Evolutionary conservation across 768 basidiomycete genomes (phyloP).

Genomic region (Boletus huronensis): DNA sequence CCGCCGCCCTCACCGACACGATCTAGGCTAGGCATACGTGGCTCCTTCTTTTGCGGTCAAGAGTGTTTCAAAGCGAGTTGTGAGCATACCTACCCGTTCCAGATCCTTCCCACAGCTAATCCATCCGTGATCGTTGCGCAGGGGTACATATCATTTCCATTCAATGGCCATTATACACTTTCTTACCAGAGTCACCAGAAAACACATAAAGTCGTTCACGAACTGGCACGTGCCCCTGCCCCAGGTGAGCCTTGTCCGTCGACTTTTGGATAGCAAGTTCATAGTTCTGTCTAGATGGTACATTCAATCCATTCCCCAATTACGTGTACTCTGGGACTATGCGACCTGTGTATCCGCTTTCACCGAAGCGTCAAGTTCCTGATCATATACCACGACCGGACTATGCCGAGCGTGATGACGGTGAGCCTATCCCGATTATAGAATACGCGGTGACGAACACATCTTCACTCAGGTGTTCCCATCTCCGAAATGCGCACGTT

Average conservation of each 20-base stretch:
- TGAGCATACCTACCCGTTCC: conserved; percentile 41
- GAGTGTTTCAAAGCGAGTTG: conserved; percentile 96
- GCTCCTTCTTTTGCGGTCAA: conserved; percentile 91
- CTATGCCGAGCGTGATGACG: conserved; percentile 61
- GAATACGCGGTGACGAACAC: background rate
- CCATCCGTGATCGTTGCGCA: conserved; percentile 1
- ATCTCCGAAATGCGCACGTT: conserved; percentile 52
- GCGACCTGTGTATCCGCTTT: conserved; percentile 86
- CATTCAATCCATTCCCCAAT: conserved; percentile 75
- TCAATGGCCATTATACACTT: background rate
- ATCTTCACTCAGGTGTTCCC: conserved; percentile 48
- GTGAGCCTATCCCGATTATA: conserved; percentile 38
- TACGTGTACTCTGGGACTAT: conserved; percentile 77
- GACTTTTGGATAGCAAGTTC: background rate
- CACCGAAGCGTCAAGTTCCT: conserved; percentile 71
- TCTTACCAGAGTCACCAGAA: conserved; percentile 46
- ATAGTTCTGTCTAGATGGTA: conserved; percentile 51
- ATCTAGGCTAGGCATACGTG: conserved; percentile 69
- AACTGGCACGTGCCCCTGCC: conserved; percentile 42
- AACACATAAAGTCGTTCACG: conserved; percentile 77
- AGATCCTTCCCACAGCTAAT: background rate
- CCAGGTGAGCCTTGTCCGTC: conserved; percentile 6
- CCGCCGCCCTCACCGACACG: conserved; percentile 8
- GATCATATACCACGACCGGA: conserved; percentile 85
- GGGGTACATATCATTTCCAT: conserved; percentile 22